phyloP scores from a whole-genome alignment of 805 yeast species.

The Schwanniomyces pseudopolymorphus region DNA sequence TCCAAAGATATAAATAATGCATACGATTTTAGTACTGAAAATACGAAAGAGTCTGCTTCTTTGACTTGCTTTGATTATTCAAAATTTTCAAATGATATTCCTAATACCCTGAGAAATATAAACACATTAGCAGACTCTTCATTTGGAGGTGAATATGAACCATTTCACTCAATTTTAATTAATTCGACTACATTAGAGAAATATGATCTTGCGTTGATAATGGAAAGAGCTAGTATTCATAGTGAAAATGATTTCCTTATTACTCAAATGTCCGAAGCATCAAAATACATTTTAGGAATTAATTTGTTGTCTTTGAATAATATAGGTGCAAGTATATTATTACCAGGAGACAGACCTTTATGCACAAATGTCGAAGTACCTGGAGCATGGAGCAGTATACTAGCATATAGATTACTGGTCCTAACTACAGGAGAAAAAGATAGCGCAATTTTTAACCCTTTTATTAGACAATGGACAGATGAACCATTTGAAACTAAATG shows the following conservation, averaged over 20 bases:
- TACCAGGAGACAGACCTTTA: constrained; percentile 46
- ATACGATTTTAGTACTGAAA: constrained; percentile 38
- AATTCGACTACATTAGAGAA: constrained; percentile 35
- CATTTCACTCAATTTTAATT: constrained; percentile 50
- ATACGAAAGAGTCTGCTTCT: constrained; percentile 33
- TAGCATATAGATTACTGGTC: constrained; percentile 46
- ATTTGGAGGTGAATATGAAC: constrained; percentile 45
- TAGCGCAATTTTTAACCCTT: constrained; percentile 49
- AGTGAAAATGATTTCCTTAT: constrained; percentile 30
- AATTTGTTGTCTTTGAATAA: constrained; percentile 38
- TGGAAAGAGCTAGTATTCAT: constrained; percentile 23
- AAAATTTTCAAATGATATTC: constrained; percentile 41
- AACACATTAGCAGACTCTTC: constrained; percentile 52
- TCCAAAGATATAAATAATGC: constrained; percentile 8
- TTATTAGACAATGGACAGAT: constrained; percentile 63
- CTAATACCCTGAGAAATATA: constrained; percentile 45
- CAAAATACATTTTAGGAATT: constrained; percentile 15
- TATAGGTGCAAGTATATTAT: constrained; percentile 37
- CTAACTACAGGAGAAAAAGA: constrained; percentile 9
- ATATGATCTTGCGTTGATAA: constrained; percentile 53
- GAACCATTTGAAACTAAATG: constrained; percentile 78
- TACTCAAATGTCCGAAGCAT: constrained; percentile 32
- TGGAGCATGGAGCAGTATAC: constrained; percentile 59
- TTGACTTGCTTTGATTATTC: constrained; percentile 49
- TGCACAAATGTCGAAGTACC: constrained; percentile 49